A percentile compares a stretch with the other conserved stretches of the same genome.
Conservation (phyloP, 2,329 filamentous ascomycete genomes). For the Hypoxylon rubiginosum region DNA sequence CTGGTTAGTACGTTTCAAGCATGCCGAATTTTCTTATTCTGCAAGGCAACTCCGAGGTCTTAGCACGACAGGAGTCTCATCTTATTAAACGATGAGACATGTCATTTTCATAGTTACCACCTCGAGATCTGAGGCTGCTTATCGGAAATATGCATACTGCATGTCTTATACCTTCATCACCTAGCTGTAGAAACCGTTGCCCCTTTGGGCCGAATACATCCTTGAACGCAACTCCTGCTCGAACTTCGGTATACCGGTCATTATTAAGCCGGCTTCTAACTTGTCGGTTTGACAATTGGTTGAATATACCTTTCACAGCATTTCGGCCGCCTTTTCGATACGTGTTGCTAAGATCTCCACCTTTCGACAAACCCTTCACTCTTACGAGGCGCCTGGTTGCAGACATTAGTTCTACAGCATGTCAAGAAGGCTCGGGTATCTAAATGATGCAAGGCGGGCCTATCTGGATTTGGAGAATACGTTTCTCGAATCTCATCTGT, state of each 20-base stretch:
- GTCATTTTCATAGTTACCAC: conserved; percentile 44
- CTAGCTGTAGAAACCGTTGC: conserved; percentile 43
- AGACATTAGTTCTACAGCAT: background rate
- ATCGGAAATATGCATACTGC: conserved; percentile 50
- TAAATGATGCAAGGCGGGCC: conserved; percentile 3
- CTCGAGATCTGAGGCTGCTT: conserved; percentile 46
- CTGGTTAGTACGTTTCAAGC: conserved; percentile 30
- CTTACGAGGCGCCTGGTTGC: background rate
- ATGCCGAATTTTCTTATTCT: conserved; percentile 16
- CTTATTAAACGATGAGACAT: conserved; percentile 43
- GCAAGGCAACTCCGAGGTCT: conserved; percentile 14
- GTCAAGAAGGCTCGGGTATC: background rate
- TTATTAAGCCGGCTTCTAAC: no score
- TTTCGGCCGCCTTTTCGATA: conserved; percentile 6
- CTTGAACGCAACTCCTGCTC: conserved; percentile 24
- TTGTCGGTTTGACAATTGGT: conserved; percentile 6
- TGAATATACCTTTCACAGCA: conserved; percentile 5
- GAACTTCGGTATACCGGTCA: no score
- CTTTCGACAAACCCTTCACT: background rate
- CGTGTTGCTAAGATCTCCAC: conserved; percentile 1
- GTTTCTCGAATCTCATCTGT: conserved; percentile 4
- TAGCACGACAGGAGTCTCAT: conserved; percentile 30
- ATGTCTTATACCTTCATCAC: conserved; percentile 47
- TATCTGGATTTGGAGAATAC: background rate
- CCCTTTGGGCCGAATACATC: conserved; percentile 44